phyloP scores from a whole-genome alignment of 2,329 filamentous ascomycete genomes.

The Pseudogymnoascus sp. region DNA sequence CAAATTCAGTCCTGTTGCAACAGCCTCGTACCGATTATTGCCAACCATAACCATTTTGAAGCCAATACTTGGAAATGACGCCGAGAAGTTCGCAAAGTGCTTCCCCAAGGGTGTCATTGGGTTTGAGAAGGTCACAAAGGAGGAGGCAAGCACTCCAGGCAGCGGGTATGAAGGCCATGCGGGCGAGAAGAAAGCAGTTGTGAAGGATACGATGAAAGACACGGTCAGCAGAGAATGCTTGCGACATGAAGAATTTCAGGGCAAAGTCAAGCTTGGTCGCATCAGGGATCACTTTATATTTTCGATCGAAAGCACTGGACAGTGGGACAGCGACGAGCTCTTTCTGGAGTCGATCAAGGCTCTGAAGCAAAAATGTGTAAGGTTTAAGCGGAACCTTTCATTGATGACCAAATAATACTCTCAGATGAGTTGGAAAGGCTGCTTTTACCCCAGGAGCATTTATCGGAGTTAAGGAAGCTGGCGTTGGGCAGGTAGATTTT shows the following conservation, averaged over 20 bases:
- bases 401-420: conserved; percentile 44
- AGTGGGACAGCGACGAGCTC: conserved; percentile 88
- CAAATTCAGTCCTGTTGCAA: conserved; percentile 95
- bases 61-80: conserved; percentile 81
- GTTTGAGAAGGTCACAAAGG: conserved; percentile 60
- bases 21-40: conserved; percentile 84
- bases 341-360: conserved; percentile 84
- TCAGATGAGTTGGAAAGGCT: background rate
- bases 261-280: conserved; percentile 88
- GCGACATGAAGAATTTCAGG: conserved; percentile 85
- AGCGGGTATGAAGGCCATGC: conserved; percentile 65
- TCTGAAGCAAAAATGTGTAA: conserved; percentile 75
- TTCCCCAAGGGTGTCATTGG: conserved; percentile 85
- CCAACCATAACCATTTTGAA: conserved; percentile 76
- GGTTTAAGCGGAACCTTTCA: conserved; percentile 61
- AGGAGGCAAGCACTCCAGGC: conserved; percentile 52
- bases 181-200: conserved; percentile 81
- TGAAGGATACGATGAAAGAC: conserved; percentile 82
- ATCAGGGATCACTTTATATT: conserved; percentile 96
- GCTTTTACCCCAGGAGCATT: conserved; percentile 18
- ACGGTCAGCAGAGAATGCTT: conserved; percentile 91
- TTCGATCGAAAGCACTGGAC: conserved; percentile 86
- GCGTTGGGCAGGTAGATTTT: conserved; percentile 21
- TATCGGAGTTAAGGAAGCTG: conserved; percentile 25
- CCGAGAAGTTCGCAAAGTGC: conserved; percentile 80